phyloP scores from a whole-genome alignment of 495 filamentous ascomycete genomes.

The Apodospora peruviana region DNA sequence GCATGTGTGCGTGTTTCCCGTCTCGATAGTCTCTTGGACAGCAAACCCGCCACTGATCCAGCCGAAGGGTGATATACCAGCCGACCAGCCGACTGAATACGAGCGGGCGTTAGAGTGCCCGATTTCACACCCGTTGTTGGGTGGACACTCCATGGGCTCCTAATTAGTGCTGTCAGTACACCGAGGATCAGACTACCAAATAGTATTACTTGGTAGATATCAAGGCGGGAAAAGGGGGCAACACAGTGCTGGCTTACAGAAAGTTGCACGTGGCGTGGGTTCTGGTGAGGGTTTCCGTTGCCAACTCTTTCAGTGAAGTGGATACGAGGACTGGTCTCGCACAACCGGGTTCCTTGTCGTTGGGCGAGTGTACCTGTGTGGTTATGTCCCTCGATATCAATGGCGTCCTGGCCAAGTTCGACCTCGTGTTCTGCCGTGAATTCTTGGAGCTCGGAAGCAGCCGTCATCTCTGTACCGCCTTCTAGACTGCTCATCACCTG shows the following conservation, averaged over 20 bases:
- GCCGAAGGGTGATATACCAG: neutral
- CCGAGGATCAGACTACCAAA: too few species aligned
- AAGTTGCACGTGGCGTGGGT: conserved; percentile 2
- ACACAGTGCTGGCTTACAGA: neutral
- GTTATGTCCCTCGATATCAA: too few species aligned
- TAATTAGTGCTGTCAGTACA: too few species aligned
- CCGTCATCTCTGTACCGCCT: too few species aligned
- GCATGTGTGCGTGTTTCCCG: neutral
- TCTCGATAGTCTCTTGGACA: neutral
- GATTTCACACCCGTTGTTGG: too few species aligned
- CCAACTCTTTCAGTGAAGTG: neutral
- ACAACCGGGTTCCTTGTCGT: neutral
- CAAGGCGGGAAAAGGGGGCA: too few species aligned
- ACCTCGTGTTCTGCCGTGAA: too few species aligned
- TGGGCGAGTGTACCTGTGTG: neutral
- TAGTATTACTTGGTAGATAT: too few species aligned
- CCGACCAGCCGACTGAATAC: neutral
- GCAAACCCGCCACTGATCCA: conserved; percentile 9
- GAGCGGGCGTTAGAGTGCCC: neutral
- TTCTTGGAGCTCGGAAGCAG: too few species aligned
- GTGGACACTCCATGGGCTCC: too few species aligned
- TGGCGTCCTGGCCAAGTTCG: too few species aligned
- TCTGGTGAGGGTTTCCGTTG: conserved; percentile 6
- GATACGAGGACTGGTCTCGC: neutral
- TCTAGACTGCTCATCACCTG: neutral